These are phyloP conservation scores for Aspergillus biplanus DNA, from an alignment of 495 filamentous ascomycete species.

Conservation along the genomic window DNA sequence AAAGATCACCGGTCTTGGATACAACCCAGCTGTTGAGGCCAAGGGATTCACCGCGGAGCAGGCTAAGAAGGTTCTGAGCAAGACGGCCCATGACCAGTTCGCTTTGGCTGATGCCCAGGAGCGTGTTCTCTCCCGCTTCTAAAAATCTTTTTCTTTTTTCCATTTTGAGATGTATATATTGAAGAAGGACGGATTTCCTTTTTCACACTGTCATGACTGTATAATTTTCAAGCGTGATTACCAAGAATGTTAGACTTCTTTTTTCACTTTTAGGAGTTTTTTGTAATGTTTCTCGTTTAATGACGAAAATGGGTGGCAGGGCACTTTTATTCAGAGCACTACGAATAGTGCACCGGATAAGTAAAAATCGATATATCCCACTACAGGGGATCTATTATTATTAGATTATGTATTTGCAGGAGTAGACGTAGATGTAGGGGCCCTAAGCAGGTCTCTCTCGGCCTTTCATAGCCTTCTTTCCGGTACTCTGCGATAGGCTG, in stretches of 20 bases:
- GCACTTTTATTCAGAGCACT: no score
- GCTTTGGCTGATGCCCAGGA: slow-evolving; percentile 73
- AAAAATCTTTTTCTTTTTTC: slow-evolving; percentile 11
- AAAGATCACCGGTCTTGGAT: slow-evolving; percentile 70
- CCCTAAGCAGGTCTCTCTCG: no score
- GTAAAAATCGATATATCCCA: no score
- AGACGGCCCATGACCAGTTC: slow-evolving; percentile 67
- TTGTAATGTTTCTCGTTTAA: no score
- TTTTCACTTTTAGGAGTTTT: not conserved
- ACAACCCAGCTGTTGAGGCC: slow-evolving; percentile 92
- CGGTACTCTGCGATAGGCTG: no score
- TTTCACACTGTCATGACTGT: slow-evolving; percentile 10
- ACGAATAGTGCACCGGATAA: no score
- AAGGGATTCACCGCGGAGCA: slow-evolving; percentile 81
- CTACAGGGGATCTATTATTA: no score
- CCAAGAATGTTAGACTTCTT: slow-evolving; percentile 8
- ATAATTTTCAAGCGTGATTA: slow-evolving; percentile 16
- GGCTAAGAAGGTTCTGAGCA: slow-evolving; percentile 71
- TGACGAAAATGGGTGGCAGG: no score
- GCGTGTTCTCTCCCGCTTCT: slow-evolving; percentile 70
- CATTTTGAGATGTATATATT: slow-evolving; percentile 8
- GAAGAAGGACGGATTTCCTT: slow-evolving; percentile 6
- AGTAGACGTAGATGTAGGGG: no score
- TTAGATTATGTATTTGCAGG: no score
- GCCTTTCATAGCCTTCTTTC: no score